Evolutionary conservation across 2,329 filamentous ascomycete species (phyloP).

Genomic region (Paracorniculantispora psalliotae): DNA sequence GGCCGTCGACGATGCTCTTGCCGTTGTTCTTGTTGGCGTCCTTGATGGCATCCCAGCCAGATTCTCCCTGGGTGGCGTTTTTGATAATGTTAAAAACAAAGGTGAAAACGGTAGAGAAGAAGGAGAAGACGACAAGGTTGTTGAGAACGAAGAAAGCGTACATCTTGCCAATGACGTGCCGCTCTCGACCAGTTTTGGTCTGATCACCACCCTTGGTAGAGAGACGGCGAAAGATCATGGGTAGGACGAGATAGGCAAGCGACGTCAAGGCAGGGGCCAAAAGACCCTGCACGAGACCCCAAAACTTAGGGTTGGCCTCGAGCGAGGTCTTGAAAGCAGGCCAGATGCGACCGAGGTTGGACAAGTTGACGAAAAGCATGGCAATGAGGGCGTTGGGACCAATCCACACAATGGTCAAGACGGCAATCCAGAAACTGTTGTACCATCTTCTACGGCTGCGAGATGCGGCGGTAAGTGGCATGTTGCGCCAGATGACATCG

Average conservation of each 20-base stretch:
- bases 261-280: constrained; percentile 83
- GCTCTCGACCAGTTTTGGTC: constrained; percentile 87
- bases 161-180: constrained; percentile 84
- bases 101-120: constrained; percentile 78
- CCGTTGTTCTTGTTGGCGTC: constrained; percentile 30
- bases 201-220: constrained; percentile 79
- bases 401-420: constrained; percentile 82
- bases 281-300: constrained; percentile 90
- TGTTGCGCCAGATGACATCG: constrained; percentile 95
- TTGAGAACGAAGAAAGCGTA: constrained; percentile 98
- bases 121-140: constrained; percentile 88
- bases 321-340: constrained; percentile 63
- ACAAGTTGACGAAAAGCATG: constrained; percentile 83
- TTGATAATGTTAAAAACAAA: constrained; percentile 64
- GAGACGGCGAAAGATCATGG: constrained; percentile 84
- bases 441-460: constrained; percentile 69
- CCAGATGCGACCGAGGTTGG: constrained; percentile 78
- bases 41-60: constrained; percentile 65
- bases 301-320: constrained; percentile 57
- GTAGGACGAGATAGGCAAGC: constrained; percentile 78
- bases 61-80: constrained; percentile 44
- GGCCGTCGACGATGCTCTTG: constrained; percentile 53
- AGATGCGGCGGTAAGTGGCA: constrained; percentile 64
- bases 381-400: constrained; percentile 91
- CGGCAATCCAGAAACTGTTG: constrained; percentile 77